Percentiles rank a stretch among this genome's conserved stretches.
Conservation (phyloP, 2,329 filamentous ascomycete species). For the Epichloe bromicola region DNA sequence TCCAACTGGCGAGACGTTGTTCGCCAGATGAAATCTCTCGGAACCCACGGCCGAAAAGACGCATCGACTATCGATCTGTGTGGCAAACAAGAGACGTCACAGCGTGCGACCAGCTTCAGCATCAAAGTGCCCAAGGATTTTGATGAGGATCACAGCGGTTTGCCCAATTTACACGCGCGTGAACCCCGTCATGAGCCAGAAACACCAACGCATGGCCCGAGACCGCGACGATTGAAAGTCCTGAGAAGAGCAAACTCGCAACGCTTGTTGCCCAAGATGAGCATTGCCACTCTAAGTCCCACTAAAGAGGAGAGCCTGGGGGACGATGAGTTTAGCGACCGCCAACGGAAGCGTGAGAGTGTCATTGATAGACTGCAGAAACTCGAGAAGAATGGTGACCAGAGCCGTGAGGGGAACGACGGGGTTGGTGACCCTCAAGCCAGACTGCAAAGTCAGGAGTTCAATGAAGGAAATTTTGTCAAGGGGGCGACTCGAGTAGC, state of each 20-base stretch:
- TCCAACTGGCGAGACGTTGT: constrained; percentile 52
- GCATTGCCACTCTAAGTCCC: constrained; percentile 17
- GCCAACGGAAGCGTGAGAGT: neutral
- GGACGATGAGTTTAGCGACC: constrained; percentile 7
- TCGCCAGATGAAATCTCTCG: constrained; percentile 41
- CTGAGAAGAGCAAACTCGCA: constrained; percentile 12
- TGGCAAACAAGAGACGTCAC: constrained; percentile 1
- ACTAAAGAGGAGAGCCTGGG: constrained; percentile 18
- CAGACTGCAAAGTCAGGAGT: neutral
- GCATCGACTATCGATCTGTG: constrained; percentile 7
- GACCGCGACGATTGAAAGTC: constrained; percentile 11
- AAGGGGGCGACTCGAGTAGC: neutral
- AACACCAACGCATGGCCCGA: constrained; percentile 18
- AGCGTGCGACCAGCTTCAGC: neutral
- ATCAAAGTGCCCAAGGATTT: neutral
- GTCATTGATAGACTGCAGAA: constrained; percentile 1
- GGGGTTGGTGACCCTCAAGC: neutral
- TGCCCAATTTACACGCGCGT: constrained; percentile 7
- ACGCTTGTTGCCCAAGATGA: constrained; percentile 12
- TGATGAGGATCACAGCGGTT: neutral
- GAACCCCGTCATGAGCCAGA: constrained; percentile 24
- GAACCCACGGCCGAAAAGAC: constrained; percentile 14
- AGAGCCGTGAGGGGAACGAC: neutral
- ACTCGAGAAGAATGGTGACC: neutral
- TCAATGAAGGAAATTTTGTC: neutral